A percentile compares a stretch with the other conserved stretches of the same genome.
Conservation (phyloP, 1,139 yeast species). For the Suhomyces wounanorum region DNA sequence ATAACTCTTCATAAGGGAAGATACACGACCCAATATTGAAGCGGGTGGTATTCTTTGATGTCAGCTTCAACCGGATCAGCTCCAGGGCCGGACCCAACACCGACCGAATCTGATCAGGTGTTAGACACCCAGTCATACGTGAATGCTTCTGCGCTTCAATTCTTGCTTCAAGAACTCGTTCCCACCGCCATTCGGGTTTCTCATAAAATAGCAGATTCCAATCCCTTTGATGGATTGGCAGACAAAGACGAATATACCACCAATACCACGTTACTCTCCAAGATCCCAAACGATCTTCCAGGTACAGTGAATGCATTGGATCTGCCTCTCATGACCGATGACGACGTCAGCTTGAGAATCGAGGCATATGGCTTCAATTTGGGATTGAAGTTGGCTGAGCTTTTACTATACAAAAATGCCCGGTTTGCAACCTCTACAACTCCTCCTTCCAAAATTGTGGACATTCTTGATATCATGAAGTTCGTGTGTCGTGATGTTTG, state of each 20-base stretch:
- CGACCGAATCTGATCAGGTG: constrained; percentile 14
- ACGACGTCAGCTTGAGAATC: constrained; percentile 60
- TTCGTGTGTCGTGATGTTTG: constrained; percentile 91
- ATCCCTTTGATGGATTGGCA: constrained; percentile 5
- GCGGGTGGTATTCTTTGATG: background rate
- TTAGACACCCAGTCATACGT: constrained; percentile 36
- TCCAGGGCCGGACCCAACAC: background rate
- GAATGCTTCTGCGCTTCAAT: constrained; percentile 53
- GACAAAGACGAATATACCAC: constrained; percentile 11
- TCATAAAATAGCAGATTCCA: constrained; percentile 19
- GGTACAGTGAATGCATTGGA: constrained; percentile 48
- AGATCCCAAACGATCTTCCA: constrained; percentile 32
- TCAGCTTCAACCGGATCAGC: constrained; percentile 2
- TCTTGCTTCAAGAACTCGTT: constrained; percentile 71
- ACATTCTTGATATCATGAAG: constrained; percentile 81
- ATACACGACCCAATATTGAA: background rate
- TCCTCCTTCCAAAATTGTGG: constrained; percentile 43
- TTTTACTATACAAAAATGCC: constrained; percentile 54
- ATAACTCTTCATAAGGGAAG: background rate
- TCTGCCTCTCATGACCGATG: constrained; percentile 37
- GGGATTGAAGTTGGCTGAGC: constrained; percentile 74
- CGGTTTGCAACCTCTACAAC: constrained; percentile 5
- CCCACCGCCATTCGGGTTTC: constrained; percentile 68
- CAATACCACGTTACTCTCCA: constrained; percentile 27
- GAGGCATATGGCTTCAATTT: constrained; percentile 73